phyloP scores from a whole-genome alignment of 495 filamentous ascomycete species.

The Penicillium arizonense region DNA sequence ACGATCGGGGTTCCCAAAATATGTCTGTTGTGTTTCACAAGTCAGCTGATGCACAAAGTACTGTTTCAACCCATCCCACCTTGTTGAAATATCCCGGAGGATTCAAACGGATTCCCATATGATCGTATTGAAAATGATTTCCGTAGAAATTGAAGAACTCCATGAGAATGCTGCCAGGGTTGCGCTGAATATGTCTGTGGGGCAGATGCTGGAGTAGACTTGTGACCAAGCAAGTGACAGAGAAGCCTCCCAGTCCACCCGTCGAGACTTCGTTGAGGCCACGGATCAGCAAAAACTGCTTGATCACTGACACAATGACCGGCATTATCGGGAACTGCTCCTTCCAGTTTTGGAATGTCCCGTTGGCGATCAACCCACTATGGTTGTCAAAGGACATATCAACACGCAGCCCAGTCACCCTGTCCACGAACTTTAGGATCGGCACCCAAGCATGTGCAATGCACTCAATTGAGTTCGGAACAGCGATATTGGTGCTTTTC shows the following conservation, averaged over 20 bases:
- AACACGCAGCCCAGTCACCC: conserved; percentile 59
- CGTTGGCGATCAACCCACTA: conserved; percentile 72
- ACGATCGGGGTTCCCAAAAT: conserved; percentile 39
- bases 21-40: not conserved
- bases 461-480: conserved; percentile 53
- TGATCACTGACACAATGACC: conserved; percentile 77
- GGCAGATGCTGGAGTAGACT: conserved; percentile 79
- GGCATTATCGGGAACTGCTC: conserved; percentile 77
- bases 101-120: conserved; percentile 70
- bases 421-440: conserved; percentile 86
- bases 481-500: conserved; percentile 43
- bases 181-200: conserved; percentile 55
- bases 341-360: conserved; percentile 79
- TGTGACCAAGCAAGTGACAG: conserved; percentile 89
- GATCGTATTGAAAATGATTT: conserved; percentile 65
- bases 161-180: conserved; percentile 79
- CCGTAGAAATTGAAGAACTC: conserved; percentile 89
- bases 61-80: too few relatives aligned
- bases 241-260: conserved; percentile 93
- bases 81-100: conserved; percentile 63
- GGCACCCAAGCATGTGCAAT: conserved; percentile 81
- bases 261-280: conserved; percentile 85
- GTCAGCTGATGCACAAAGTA: too few relatives aligned
- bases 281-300: conserved; percentile 87
- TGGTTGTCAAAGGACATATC: conserved; percentile 94